These are phyloP conservation scores for Carallia pectinifolia DNA, from an alignment of 345 rosid genomes.

Conservation along the genomic window DNA sequence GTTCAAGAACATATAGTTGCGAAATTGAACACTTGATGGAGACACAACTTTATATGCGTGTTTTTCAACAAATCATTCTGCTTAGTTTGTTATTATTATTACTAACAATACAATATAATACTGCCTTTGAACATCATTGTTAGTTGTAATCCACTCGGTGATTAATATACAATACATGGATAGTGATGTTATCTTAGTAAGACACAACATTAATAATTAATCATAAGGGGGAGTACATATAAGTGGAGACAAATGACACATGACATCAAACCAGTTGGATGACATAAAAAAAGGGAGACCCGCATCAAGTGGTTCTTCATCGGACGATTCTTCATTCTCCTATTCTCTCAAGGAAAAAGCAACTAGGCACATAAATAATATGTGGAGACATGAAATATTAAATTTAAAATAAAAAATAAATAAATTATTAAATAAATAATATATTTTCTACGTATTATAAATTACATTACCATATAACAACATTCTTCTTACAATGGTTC, in stretches of 20 bases:
- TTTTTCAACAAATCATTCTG: constrained; percentile 20
- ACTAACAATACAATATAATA: not conserved
- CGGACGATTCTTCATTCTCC: not conserved
- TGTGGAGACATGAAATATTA: too few species aligned
- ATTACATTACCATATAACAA: too few species aligned
- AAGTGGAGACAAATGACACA: constrained; percentile 5
- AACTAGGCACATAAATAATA: too few species aligned
- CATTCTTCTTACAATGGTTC: not conserved
- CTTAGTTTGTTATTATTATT: not conserved
- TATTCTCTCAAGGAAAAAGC: not conserved
- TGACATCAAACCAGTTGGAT: constrained; percentile 7
- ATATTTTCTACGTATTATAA: too few species aligned
- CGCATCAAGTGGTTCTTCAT: not conserved
- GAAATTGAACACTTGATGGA: not conserved
- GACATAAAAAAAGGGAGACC: not conserved
- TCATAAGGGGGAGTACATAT: not conserved
- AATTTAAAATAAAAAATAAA: too few species aligned
- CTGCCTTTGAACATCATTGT: not conserved
- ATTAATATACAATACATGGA: not conserved
- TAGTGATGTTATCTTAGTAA: not conserved
- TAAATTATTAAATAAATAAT: too few species aligned
- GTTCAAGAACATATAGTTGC: not conserved
- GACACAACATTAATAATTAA: constrained; percentile 3
- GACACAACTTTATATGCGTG: not conserved
- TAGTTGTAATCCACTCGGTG: constrained; percentile 40